Percentiles rank a stretch among this genome's conserved stretches.
These are phyloP conservation scores for Phtheirospermum japonicum DNA, from an alignment of 257 asterid species.

Conservation along the genomic window DNA sequence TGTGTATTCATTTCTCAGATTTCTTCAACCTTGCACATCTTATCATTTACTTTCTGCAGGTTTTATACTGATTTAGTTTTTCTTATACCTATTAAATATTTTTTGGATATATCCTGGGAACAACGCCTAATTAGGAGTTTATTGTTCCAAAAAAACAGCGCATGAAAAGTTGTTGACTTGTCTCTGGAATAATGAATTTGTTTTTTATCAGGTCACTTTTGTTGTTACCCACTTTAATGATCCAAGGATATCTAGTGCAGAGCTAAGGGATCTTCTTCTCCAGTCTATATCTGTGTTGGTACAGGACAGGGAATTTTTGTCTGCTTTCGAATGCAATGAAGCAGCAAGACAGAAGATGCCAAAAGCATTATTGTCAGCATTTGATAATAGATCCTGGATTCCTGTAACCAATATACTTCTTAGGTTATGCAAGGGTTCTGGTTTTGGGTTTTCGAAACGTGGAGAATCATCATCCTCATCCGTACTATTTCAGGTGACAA, in stretches of 20 bases:
- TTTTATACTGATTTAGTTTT: not conserved
- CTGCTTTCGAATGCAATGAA: constrained; percentile 84
- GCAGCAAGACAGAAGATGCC: constrained; percentile 75
- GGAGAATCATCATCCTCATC: constrained; percentile 92
- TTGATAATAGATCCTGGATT: constrained; percentile 92
- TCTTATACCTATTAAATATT: not conserved
- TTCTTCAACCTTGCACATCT: not conserved
- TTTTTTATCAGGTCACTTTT: constrained; percentile 67
- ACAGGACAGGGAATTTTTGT: constrained; percentile 78
- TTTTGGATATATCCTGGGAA: not conserved
- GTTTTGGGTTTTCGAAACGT: constrained; percentile 68
- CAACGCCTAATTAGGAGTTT: constrained; percentile 5
- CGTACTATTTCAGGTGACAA: constrained; percentile 63
- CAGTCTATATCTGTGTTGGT: constrained; percentile 88
- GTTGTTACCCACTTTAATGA: constrained; percentile 83
- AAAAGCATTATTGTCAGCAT: constrained; percentile 74
- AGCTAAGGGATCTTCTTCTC: constrained; percentile 88
- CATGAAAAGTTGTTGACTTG: too few relatives aligned
- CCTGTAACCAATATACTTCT: constrained; percentile 85
- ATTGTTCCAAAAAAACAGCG: not conserved
- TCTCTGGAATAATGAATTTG: not conserved
- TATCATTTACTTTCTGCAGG: not conserved
- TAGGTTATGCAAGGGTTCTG: constrained; percentile 79
- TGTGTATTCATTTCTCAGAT: not conserved
- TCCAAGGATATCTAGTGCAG: constrained; percentile 91